Evolutionary conservation across 768 basidiomycete genomes (phyloP), one percentile per base, ranked within the genome.

Genomic region (Cystofilobasidium bisporidii): DNA sequence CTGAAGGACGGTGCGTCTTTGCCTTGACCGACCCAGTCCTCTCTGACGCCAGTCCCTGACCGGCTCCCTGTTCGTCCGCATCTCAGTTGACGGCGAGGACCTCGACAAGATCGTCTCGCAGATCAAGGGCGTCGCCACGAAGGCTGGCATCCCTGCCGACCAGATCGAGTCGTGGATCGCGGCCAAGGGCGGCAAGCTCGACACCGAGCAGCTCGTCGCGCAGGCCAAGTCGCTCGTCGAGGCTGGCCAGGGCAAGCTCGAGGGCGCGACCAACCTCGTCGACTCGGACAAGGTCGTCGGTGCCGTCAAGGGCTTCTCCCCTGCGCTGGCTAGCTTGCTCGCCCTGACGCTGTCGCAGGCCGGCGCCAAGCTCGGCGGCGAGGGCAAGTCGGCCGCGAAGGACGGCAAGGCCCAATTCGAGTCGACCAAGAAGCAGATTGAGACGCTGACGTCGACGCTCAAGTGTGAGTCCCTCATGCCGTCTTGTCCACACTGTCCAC

Each of bases 101-200:
- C 70, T 76, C 61, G 76, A 76, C 63, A 70, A 71, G 28, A 61
- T 76, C 17, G 62, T 76, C 72, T 68, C 72, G 65, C 75, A 76
- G 70, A 65, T 74, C 67, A 75, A 75, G 67, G 74, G 71, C 48
- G 72, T 74, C 43, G 76, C 75, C 58, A 76, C 73, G 69, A 73
- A 73, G 57, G 76, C 75, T 36, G 76, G 76, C 69, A 61, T 76
- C 22, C 76, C 76, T 4, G 75, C 74, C 22, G 76, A 75, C 45
- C 60, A 63, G n/a, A 71, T 72, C 48, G 75, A 76, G 62, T 61
- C 65, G 4, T 75, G 73, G 72, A 40, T 76, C 50, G 73, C 73
- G 55, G 38, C 70, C 64, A 75, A 76, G 71, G 74, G 73, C 22
- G 74, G 74, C 6, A 76, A 76, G 69, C 45, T 74, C 56, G 73